phyloP scores from a whole-genome alignment of 73 alveolate species.

The Paramecium caudatum region DNA sequence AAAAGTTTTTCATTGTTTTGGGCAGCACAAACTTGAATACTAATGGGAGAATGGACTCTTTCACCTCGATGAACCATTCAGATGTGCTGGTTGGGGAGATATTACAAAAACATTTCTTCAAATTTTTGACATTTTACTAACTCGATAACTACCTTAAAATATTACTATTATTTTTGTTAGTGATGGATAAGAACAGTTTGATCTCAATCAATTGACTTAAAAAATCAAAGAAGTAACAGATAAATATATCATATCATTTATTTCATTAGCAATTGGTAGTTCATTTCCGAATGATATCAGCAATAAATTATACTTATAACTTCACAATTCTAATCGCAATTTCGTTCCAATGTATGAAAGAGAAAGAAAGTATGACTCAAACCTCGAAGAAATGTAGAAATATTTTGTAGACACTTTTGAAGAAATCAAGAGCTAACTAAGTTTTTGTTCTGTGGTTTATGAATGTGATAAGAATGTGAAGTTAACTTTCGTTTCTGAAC shows the following conservation, averaged over 20 bases:
- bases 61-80: neutral
- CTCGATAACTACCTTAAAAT: neutral
- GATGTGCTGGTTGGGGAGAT: slow-evolving; percentile 17
- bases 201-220: neutral
- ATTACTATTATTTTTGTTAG: neutral
- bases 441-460: too few relatives aligned
- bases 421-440: neutral
- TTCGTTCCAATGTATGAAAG: neutral
- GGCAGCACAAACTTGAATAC: neutral
- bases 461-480: too few relatives aligned
- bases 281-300: neutral
- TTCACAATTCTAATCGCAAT: neutral
- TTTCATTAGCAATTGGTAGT: neutral
- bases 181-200: slow-evolving; percentile 13
- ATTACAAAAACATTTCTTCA: neutral
- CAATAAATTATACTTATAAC: neutral
- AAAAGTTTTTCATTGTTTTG: neutral
- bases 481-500: too few relatives aligned
- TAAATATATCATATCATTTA: neutral
- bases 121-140: neutral
- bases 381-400: neutral
- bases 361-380: neutral
- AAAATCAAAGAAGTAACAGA: neutral
- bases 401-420: neutral
- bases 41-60: neutral